phyloP scores from a whole-genome alignment of 495 filamentous ascomycete species.

The Hyaloscypha variabilis region DNA sequence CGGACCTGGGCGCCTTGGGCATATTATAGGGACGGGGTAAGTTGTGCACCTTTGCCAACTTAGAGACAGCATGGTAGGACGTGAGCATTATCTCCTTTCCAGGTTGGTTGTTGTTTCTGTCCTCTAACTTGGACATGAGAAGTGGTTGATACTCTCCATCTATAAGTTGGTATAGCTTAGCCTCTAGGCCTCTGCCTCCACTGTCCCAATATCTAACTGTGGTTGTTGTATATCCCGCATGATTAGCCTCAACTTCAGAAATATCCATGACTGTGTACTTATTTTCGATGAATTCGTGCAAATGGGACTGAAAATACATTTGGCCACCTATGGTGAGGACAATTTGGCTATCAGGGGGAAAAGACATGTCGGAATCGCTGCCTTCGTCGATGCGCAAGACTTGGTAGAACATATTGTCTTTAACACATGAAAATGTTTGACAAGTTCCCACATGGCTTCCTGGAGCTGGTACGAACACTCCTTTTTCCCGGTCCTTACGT shows the following conservation, averaged over 20 bases:
- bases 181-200: not conserved
- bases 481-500: not conserved
- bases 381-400: conserved; percentile 22
- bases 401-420: conserved; percentile 25
- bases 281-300: not conserved
- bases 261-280: not conserved
- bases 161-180: not conserved
- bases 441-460: conserved; percentile 13
- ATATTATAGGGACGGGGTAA: not conserved
- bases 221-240: too few relatives aligned
- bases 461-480: too few relatives aligned
- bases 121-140: not conserved
- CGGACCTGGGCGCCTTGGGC: not conserved
- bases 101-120: not conserved
- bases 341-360: conserved; percentile 7
- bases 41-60: not conserved
- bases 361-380: not conserved
- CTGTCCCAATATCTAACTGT: not conserved
- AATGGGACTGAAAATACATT: conserved; percentile 10
- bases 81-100: too few relatives aligned
- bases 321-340: conserved; percentile 15
- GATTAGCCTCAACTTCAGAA: not conserved
- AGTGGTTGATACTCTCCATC: not conserved
- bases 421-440: conserved; percentile 20
- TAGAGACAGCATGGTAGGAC: not conserved